Evolutionary conservation across 768 basidiomycete genomes (phyloP), one percentile per base, ranked within the genome.

Genomic region (Boletus insuetus): DNA sequence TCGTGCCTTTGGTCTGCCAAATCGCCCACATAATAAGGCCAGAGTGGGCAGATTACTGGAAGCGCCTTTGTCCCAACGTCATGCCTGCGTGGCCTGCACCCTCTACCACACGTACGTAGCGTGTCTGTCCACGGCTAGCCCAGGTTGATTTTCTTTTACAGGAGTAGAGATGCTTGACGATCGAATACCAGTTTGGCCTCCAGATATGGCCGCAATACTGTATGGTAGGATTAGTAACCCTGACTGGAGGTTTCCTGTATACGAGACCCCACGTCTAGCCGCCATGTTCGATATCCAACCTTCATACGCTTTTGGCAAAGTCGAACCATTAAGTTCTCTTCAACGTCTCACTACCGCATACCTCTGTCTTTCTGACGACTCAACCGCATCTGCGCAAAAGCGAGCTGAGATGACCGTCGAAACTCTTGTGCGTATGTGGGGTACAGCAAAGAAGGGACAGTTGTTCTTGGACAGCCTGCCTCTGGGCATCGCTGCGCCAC

Each of bases 41-140:
- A 0, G 93, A 93, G 65, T 96, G 94, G 94, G 83, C 83, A 7
- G 93, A 97, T 71, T 94, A 94, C 66, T 96, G 94, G 94, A 87
- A 87, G 64, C 81, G 93, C 13, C 73, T 92, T 40, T 84, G 84
- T 61, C 89, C 92, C 4, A 79, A 81, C 43, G 78, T 79, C 26
- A 73, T 80, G 59, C 71, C 74, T n/a, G 67, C 70, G 29, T 90
- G 90, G 91, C 82, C 83, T 2, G 75, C 78, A 2, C 72, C 79
- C 16, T 65, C 71, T 4, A 73, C 69, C 35, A 63, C 74, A 49
- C 62, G 64, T 67, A 26, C 50, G 56, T 53, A 13, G 11, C 32
- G n/a, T 22, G 20, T 44, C 46, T 39, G 6, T n/a, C 22, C 12
- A 14, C 37, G 24, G 37, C 34, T 13, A 40, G 48, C 58, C 46